Conservation (phyloP, 1,139 yeast species). For the Geotrichum phurueaensis region DNA sequence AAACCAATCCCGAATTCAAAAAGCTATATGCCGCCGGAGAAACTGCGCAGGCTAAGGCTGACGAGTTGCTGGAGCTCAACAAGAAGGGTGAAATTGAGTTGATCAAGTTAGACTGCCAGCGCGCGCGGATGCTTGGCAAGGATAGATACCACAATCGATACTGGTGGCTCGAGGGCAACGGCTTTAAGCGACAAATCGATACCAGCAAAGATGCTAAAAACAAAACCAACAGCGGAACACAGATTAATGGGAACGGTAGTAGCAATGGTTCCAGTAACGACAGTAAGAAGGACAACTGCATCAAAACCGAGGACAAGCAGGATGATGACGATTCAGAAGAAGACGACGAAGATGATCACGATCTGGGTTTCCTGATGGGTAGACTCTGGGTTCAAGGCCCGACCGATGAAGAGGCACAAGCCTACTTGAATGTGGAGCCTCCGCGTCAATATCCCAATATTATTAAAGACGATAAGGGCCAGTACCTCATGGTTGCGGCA, state of each 20-base stretch:
- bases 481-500: slow-evolving; percentile 31
- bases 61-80: slow-evolving; percentile 24
- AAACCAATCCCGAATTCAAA: slow-evolving; percentile 44
- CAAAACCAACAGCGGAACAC: slow-evolving; percentile 21
- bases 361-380: slow-evolving; percentile 69
- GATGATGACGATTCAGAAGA: slow-evolving; percentile 30
- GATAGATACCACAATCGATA: slow-evolving; percentile 81
- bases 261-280: slow-evolving; percentile 5
- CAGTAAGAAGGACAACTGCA: slow-evolving; percentile 1
- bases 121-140: slow-evolving; percentile 71
- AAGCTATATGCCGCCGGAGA: slow-evolving; percentile 37
- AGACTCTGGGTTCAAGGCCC: slow-evolving; percentile 95
- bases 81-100: slow-evolving; percentile 37
- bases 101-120: slow-evolving; percentile 54
- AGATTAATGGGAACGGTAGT: background rate
- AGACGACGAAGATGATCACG: slow-evolving; percentile 37
- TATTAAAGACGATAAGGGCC: slow-evolving; percentile 23
- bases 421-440: slow-evolving; percentile 37
- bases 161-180: slow-evolving; percentile 94
- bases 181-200: slow-evolving; percentile 38
- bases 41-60: slow-evolving; percentile 19
- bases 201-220: slow-evolving; percentile 38
- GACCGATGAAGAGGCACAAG: slow-evolving; percentile 50
- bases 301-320: slow-evolving; percentile 15
- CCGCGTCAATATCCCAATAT: slow-evolving; percentile 15